Evolutionary conservation across 352 stramenopile species (phyloP).

Genomic region (Lagenidium giganteum): DNA sequence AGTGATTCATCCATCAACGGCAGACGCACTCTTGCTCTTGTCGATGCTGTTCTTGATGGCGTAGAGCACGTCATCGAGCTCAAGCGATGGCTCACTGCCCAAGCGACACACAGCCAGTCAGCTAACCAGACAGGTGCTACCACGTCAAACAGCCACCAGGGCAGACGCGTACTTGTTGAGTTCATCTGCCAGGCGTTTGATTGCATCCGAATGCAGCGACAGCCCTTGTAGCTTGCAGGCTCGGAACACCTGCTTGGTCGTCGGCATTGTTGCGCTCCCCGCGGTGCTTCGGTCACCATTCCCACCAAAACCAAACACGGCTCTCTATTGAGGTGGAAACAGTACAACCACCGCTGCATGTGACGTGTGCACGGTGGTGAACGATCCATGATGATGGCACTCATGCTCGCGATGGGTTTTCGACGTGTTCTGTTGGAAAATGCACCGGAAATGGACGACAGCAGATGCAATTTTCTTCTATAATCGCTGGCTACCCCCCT

Average conservation of each 20-base stretch:
- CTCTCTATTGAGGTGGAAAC: too few relatives aligned
- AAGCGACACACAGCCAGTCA: constrained; percentile 2
- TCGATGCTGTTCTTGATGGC: constrained; percentile 89
- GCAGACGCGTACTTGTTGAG: constrained; percentile 40
- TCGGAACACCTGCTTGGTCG: constrained; percentile 76
- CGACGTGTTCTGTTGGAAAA: too few relatives aligned
- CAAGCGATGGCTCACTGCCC: constrained; percentile 57
- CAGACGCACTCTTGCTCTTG: constrained; percentile 76
- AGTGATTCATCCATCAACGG: neutral
- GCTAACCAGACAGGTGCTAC: neutral
- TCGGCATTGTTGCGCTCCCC: constrained; percentile 18
- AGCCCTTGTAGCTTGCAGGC: constrained; percentile 83
- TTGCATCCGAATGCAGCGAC: constrained; percentile 67
- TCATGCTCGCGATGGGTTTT: too few relatives aligned
- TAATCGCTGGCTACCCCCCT: too few relatives aligned
- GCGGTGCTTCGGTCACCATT: too few relatives aligned
- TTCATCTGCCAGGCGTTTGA: constrained; percentile 58
- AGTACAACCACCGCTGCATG: too few relatives aligned
- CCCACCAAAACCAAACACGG: too few relatives aligned
- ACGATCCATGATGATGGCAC: too few relatives aligned
- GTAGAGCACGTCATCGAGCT: constrained; percentile 80
- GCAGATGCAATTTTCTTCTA: too few relatives aligned
- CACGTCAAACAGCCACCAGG: constrained; percentile 12
- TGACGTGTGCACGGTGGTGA: too few relatives aligned
- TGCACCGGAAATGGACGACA: too few relatives aligned